Evolutionary conservation across 257 asterid species (phyloP).

Genomic region (Oldenlandia corymbosa): DNA sequence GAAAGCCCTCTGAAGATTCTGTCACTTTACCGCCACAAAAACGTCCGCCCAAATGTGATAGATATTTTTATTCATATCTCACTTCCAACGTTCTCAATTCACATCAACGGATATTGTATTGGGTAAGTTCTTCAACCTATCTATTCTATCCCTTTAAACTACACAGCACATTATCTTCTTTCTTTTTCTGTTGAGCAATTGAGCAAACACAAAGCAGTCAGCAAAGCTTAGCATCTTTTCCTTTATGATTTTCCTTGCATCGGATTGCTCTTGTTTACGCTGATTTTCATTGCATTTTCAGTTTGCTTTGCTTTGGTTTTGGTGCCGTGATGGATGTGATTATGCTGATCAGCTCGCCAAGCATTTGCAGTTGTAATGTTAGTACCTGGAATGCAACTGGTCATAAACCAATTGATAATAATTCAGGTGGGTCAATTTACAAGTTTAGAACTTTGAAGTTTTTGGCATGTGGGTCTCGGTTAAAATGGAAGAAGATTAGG

Average conservation of each 20-base stretch:
- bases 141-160: neutral
- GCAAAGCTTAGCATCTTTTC: neutral
- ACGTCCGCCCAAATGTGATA: neutral
- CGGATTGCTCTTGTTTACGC: neutral
- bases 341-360: slow-evolving; percentile 41
- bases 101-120: neutral
- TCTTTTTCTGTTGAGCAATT: slow-evolving; percentile 9
- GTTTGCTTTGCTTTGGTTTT: neutral
- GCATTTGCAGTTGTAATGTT: slow-evolving; percentile 38
- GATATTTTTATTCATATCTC: neutral
- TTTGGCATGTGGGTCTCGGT: slow-evolving; percentile 31
- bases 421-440: slow-evolving; percentile 23
- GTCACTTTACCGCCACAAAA: slow-evolving; percentile 4
- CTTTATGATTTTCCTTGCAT: slow-evolving; percentile 8
- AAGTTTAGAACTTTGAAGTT: slow-evolving; percentile 28
- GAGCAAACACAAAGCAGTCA: slow-evolving; percentile 5
- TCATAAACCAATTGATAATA: slow-evolving; percentile 14
- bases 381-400: slow-evolving; percentile 28
- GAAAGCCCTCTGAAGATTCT: no score
- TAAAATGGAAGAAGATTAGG: slow-evolving; percentile 40
- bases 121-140: slow-evolving; percentile 1
- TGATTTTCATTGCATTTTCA: slow-evolving; percentile 11
- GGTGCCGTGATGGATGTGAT: slow-evolving; percentile 45
- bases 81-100: neutral
- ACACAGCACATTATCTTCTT: neutral